Evolutionary conservation across 192 early-diverging fungal species (phyloP).

Genomic region (Dissophora ornata): DNA sequence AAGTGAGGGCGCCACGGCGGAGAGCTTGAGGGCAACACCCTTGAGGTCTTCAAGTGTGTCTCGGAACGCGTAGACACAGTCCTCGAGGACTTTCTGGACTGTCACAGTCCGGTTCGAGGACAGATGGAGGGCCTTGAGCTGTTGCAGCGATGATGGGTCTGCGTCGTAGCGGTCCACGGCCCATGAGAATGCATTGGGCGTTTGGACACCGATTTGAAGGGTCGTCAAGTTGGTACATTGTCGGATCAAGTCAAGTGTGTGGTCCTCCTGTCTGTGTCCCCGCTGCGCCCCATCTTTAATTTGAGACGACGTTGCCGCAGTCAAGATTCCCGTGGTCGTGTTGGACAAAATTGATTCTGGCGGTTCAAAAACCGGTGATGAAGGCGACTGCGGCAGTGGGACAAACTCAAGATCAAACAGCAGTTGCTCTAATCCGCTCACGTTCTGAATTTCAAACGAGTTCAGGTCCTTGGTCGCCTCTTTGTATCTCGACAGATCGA

Average conservation of each 20-base stretch:
- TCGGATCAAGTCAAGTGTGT: conserved; percentile 14
- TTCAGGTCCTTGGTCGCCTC: conserved; percentile 42
- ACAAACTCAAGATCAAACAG: conserved; percentile 37
- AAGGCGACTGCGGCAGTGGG: conserved; percentile 1
- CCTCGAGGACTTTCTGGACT: conserved; percentile 18
- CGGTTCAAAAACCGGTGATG: not conserved
- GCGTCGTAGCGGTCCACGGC: conserved; percentile 16
- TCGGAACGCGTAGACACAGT: conserved; percentile 34
- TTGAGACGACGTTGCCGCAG: not conserved
- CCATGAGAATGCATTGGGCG: conserved; percentile 28
- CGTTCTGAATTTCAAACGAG: conserved; percentile 23
- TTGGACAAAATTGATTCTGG: too few relatives aligned
- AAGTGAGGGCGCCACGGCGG: conserved; percentile 1
- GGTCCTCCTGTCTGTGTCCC: not conserved
- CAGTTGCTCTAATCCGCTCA: conserved; percentile 10
- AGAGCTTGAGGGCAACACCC: conserved; percentile 27
- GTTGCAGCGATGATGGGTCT: not conserved
- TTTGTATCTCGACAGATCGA: conserved; percentile 43
- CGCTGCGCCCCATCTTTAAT: not conserved
- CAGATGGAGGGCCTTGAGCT: conserved; percentile 18
- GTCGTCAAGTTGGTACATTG: conserved; percentile 10
- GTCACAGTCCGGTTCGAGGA: conserved; percentile 17
- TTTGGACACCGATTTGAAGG: conserved; percentile 39
- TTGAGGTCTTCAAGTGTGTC: conserved; percentile 29
- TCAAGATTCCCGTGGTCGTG: too few relatives aligned